Evolutionary conservation across 441 rosid genomes (phyloP), one percentile per base, ranked within the genome.

Genomic region (Adansonia rubrostipa): DNA sequence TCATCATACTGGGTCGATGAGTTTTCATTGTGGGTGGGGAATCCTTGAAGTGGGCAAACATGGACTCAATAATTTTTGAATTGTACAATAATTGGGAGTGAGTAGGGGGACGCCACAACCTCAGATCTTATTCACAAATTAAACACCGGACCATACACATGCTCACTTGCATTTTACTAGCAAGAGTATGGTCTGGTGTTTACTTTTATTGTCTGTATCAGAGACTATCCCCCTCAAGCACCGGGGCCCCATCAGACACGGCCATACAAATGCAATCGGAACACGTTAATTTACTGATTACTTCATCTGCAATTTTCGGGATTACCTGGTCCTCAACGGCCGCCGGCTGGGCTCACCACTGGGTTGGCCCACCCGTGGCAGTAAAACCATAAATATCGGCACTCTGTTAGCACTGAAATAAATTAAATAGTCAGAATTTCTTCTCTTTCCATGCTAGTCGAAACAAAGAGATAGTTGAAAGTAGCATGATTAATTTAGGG

Each of bases 1-100:
- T 45, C 50, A 45, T 45, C 50, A 45, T 7, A 9, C 2, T 45
- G 9, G 42, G 42, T 36, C 42, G 42, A 36, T 36, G 51, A 45
- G 50, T 9, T 8, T 45, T 45, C 50, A 9, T 45, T 45, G 11
- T 45, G 2, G 10, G 50, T 45, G 50, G 50, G 50, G 50, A 45
- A 8, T 45, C 50, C 11, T 28, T 28, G 13, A 1, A 36, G 17
- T 14, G 14, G 28, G 44, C 66, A 62, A 24, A 62, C 42, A 36
- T 4, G 14, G 66, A 28, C 4, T 14, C n/a, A 13, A 7, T 28
- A 62, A 62, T 8, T 19, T 57, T 24, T 57, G 62, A 45, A 44
- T 66, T n/a, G 74, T 24, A 7, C 61, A 51, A 71, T 17, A 73
- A 56, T 20, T 17, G 77, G 58, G 58, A 44, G 56, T 7, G 8